Percentiles rank a stretch among this genome's conserved stretches.
phyloP scores from a whole-genome alignment of 2,329 filamentous ascomycete genomes.

The Neoascochyta sp. region DNA sequence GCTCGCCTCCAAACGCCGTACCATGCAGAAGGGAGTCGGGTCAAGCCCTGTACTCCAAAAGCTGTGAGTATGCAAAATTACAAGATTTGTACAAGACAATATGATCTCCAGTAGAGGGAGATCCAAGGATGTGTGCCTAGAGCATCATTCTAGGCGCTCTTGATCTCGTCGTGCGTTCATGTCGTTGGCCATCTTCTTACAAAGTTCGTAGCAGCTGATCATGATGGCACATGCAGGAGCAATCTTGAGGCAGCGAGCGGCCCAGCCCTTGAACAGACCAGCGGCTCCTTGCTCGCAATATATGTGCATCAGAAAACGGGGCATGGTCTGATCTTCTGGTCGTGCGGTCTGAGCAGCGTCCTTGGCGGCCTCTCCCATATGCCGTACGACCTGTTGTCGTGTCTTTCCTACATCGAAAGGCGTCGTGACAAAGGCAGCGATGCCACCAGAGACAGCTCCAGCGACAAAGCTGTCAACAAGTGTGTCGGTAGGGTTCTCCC shows the following conservation, averaged over 20 bases:
- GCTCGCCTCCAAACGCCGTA: conserved; percentile 10
- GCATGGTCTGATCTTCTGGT: conserved; percentile 76
- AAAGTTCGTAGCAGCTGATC: conserved; percentile 97
- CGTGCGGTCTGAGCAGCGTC: conserved; percentile 40
- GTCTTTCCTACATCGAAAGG: conserved; percentile 99
- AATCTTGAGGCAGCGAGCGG: conserved; percentile 86
- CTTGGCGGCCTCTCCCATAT: conserved; percentile 45
- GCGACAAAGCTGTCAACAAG: conserved; percentile 87
- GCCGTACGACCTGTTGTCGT: conserved; percentile 76
- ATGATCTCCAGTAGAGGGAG: not conserved
- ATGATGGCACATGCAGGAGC: conserved; percentile 97
- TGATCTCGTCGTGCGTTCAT: conserved; percentile 60
- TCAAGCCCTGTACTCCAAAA: conserved; percentile 4
- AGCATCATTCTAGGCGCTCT: conserved; percentile 11
- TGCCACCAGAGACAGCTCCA: conserved; percentile 75
- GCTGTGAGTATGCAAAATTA: conserved; percentile 3
- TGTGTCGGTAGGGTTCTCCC: conserved; percentile 69
- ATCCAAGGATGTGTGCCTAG: conserved; percentile 1
- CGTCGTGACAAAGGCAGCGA: conserved; percentile 84
- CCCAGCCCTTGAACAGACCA: conserved; percentile 88
- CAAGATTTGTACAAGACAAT: conserved; percentile 6
- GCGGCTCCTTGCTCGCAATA: conserved; percentile 76
- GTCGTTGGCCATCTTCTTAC: conserved; percentile 78
- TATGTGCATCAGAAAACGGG: conserved; percentile 83
- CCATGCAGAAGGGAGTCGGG: conserved; percentile 13